A percentile compares a stretch with the other conserved stretches of the same genome.
Evolutionary conservation across 2,329 filamentous ascomycete genomes (phyloP).

Genomic region (Calonectria naviculata): DNA sequence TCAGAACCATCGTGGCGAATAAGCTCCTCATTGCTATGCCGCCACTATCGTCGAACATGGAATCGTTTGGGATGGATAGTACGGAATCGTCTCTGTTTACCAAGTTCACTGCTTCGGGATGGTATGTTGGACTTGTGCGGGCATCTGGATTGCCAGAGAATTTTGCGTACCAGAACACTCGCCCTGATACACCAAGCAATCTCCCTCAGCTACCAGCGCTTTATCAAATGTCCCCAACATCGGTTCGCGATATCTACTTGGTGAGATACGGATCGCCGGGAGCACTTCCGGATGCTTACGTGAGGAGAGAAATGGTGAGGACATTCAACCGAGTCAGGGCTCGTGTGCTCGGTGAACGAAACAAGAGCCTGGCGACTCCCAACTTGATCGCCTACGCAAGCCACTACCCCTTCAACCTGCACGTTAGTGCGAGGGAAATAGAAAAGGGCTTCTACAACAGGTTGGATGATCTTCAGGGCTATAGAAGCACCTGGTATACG

Average conservation of each 20-base stretch:
- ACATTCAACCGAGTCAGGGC: conserved; percentile 27
- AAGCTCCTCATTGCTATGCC: conserved; percentile 28
- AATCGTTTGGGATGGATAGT: conserved; percentile 15
- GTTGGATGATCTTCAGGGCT: conserved; percentile 28
- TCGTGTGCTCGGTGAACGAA: neutral
- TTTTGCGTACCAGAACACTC: conserved; percentile 31
- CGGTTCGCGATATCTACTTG: conserved; percentile 14
- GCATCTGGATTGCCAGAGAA: conserved; percentile 20
- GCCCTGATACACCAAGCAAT: conserved; percentile 22
- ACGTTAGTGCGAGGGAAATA: conserved; percentile 22
- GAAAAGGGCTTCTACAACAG: conserved; percentile 26
- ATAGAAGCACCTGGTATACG: conserved; percentile 31
- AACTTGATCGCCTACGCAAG: conserved; percentile 27
- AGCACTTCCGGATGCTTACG: neutral
- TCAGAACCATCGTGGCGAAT: conserved; percentile 16
- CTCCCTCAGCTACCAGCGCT: conserved; percentile 24
- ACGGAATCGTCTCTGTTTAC: conserved; percentile 18
- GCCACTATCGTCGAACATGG: conserved; percentile 22
- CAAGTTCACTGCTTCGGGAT: conserved; percentile 26
- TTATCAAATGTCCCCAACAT: conserved; percentile 33
- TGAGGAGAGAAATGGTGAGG: conserved; percentile 24
- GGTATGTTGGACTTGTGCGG: conserved; percentile 30
- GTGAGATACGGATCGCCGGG: conserved; percentile 26
- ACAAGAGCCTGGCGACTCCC: neutral
- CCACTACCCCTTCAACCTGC: conserved; percentile 31